A percentile compares a stretch with the other conserved stretches of the same genome.
These are phyloP conservation scores for Debaryomycetaceae sp. DNA, from an alignment of 1,139 yeast species.

Conservation along the genomic window DNA sequence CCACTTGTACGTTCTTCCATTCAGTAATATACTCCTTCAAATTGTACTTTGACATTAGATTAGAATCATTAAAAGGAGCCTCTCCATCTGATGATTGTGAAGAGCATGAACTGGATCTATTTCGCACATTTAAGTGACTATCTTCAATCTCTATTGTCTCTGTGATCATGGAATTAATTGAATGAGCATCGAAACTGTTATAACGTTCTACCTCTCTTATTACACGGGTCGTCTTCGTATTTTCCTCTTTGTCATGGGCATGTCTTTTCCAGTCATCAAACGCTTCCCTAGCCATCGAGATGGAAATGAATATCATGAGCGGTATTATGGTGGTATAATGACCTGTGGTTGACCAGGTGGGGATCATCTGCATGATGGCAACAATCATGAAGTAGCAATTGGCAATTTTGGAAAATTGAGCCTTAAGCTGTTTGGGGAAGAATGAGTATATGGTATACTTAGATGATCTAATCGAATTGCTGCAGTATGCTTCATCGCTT, in stretches of 20 bases:
- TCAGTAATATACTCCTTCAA: slow-evolving; percentile 32
- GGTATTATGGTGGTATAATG: slow-evolving; percentile 94
- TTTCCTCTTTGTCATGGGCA: slow-evolving; percentile 80
- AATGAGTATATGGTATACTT: slow-evolving; percentile 80
- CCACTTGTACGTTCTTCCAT: slow-evolving; percentile 84
- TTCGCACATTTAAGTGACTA: slow-evolving; percentile 4
- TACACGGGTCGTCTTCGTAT: slow-evolving; percentile 54
- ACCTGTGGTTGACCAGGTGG: slow-evolving; percentile 97
- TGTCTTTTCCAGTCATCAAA: slow-evolving; percentile 91
- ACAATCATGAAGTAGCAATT: slow-evolving; percentile 82
- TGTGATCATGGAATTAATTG: slow-evolving; percentile 35
- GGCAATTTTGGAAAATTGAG: slow-evolving; percentile 91
- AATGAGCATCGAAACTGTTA: slow-evolving; percentile 32
- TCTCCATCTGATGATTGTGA: slow-evolving; percentile 6
- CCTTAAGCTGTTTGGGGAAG: slow-evolving; percentile 81
- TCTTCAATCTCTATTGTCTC: slow-evolving; percentile 24
- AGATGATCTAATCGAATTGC: slow-evolving; percentile 79
- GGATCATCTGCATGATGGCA: slow-evolving; percentile 92
- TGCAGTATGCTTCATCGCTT: slow-evolving; percentile 56
- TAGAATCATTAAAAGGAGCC: slow-evolving; percentile 18
- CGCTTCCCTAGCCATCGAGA: slow-evolving; percentile 90
- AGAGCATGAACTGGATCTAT: slow-evolving; percentile 2
- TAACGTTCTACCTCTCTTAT: slow-evolving; percentile 30
- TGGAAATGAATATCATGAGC: slow-evolving; percentile 77
- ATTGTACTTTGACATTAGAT: slow-evolving; percentile 30